Percentiles rank a stretch among this genome's conserved stretches.
Conservation (phyloP, 2,329 filamentous ascomycete species). For the Karstenula rhodostoma region DNA sequence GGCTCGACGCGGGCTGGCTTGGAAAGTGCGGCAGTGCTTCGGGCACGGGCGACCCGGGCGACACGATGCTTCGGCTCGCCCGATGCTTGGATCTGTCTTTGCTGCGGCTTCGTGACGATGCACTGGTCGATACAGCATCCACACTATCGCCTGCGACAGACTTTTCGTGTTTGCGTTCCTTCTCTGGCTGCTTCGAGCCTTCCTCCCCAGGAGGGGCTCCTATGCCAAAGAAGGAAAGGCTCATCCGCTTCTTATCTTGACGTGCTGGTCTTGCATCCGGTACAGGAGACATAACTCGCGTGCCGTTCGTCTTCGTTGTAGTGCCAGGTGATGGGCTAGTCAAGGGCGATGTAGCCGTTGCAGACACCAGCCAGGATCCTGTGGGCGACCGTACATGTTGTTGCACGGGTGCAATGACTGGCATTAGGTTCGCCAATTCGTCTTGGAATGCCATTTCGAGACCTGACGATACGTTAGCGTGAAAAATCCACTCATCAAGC, state of each 20-base stretch:
- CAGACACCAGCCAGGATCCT: slow-evolving; percentile 42
- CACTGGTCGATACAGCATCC: slow-evolving; percentile 31
- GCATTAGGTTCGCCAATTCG: slow-evolving; percentile 54
- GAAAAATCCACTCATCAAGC: slow-evolving; percentile 14
- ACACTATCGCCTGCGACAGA: slow-evolving; percentile 27
- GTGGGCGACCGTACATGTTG: slow-evolving; percentile 43
- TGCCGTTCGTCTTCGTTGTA: slow-evolving; percentile 36
- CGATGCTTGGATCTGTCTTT: slow-evolving; percentile 42
- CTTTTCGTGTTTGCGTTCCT: slow-evolving; percentile 29
- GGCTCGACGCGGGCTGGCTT: slow-evolving; percentile 24
- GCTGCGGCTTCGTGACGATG: slow-evolving; percentile 41
- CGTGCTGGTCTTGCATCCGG: slow-evolving; percentile 36
- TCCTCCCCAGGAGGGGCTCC: slow-evolving; percentile 39
- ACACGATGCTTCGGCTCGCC: slow-evolving; percentile 39
- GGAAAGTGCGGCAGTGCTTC: slow-evolving; percentile 41
- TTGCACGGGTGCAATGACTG: slow-evolving; percentile 35
- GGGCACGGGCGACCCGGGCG: slow-evolving; percentile 36
- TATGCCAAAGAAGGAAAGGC: slow-evolving; percentile 49
- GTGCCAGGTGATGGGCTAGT: slow-evolving; percentile 34
- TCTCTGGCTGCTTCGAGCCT: slow-evolving; percentile 25
- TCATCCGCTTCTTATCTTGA: slow-evolving; percentile 51
- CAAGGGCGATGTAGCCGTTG: slow-evolving; percentile 37
- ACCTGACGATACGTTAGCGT: slow-evolving; percentile 41
- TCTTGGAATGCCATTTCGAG: slow-evolving; percentile 57
- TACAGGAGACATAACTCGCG: slow-evolving; percentile 29